Conservation (phyloP, 805 yeast genomes). For the Ogataea ganodermae region DNA sequence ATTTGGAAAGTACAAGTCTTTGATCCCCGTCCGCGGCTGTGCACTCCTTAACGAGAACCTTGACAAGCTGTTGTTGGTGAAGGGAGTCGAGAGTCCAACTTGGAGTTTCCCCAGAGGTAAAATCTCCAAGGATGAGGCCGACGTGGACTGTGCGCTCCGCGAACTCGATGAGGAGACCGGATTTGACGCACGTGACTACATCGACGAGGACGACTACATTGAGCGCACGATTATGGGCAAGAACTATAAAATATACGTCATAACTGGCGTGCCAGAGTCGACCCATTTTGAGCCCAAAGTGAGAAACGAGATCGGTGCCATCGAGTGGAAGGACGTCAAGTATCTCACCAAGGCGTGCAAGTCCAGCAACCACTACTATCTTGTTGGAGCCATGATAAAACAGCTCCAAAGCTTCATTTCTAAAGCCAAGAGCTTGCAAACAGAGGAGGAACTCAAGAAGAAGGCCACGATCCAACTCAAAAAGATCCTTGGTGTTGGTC, state of each 20-base stretch:
- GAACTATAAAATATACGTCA: conserved; percentile 79
- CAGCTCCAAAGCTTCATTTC: conserved; percentile 58
- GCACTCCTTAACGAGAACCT: conserved; percentile 75
- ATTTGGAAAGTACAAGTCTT: conserved; percentile 82
- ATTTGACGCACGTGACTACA: conserved; percentile 69
- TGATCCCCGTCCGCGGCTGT: conserved; percentile 95
- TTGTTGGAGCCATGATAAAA: conserved; percentile 50
- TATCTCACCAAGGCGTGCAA: conserved; percentile 39
- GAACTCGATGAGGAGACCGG: conserved; percentile 95
- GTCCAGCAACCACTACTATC: conserved; percentile 38
- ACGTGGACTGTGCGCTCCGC: conserved; percentile 84
- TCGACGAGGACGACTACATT: conserved; percentile 70
- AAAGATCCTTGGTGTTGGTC: conserved; percentile 58
- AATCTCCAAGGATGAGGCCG: conserved; percentile 89
- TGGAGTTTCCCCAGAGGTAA: conserved; percentile 99
- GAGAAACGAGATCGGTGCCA: conserved; percentile 82
- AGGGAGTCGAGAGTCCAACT: conserved; percentile 74
- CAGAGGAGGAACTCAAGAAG: conserved; percentile 60
- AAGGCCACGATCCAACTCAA: conserved; percentile 69
- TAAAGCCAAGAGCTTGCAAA: conserved; percentile 47
- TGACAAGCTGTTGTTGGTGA: conserved; percentile 74
- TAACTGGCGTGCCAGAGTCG: conserved; percentile 76
- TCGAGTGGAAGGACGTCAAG: conserved; percentile 74
- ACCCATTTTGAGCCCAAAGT: conserved; percentile 77
- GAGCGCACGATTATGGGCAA: conserved; percentile 84